Percentiles rank a stretch among this genome's conserved stretches.
Evolutionary conservation across 768 basidiomycete species (phyloP).

Genomic region (Cystobasidium onofrii): DNA sequence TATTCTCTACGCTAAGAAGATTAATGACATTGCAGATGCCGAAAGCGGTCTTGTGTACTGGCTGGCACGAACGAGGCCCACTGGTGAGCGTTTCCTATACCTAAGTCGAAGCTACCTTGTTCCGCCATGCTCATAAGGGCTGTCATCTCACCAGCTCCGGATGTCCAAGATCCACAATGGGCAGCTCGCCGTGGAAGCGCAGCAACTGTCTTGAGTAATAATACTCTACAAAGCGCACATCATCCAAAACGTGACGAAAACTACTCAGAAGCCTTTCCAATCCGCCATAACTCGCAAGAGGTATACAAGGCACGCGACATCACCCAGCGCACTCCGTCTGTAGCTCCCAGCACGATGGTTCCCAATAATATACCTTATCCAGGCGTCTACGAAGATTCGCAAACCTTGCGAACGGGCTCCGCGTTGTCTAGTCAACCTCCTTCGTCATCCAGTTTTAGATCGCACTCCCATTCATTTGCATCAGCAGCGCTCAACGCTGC

Average conservation of each 20-base stretch:
- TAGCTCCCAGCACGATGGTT: slow-evolving; percentile 28
- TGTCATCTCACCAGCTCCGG: neutral
- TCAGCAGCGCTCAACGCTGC: slow-evolving; percentile 21
- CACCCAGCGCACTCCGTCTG: slow-evolving; percentile 24
- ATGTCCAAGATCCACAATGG: neutral
- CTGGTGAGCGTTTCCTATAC: neutral
- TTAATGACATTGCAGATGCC: slow-evolving; percentile 4
- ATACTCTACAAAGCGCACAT: neutral
- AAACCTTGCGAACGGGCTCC: neutral
- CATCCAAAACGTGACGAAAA: slow-evolving; percentile 7
- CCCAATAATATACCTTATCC: slow-evolving; percentile 26
- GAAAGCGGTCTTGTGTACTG: slow-evolving; percentile 21
- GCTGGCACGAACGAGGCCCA: neutral
- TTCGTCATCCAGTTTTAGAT: neutral
- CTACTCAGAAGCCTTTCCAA: slow-evolving; percentile 22
- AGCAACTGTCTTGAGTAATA: neutral
- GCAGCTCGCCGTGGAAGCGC: neutral
- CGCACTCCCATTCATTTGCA: neutral
- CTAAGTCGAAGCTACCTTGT: neutral
- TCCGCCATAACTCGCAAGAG: slow-evolving; percentile 14
- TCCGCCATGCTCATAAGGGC: too few species aligned
- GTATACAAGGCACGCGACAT: slow-evolving; percentile 26
- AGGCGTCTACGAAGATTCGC: slow-evolving; percentile 1
- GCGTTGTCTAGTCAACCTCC: neutral
- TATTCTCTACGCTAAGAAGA: slow-evolving; percentile 15